A percentile compares a stretch with the other conserved stretches of the same genome.
Evolutionary conservation across 805 yeast species (phyloP).

Genomic region (Yueomyces sp.): DNA sequence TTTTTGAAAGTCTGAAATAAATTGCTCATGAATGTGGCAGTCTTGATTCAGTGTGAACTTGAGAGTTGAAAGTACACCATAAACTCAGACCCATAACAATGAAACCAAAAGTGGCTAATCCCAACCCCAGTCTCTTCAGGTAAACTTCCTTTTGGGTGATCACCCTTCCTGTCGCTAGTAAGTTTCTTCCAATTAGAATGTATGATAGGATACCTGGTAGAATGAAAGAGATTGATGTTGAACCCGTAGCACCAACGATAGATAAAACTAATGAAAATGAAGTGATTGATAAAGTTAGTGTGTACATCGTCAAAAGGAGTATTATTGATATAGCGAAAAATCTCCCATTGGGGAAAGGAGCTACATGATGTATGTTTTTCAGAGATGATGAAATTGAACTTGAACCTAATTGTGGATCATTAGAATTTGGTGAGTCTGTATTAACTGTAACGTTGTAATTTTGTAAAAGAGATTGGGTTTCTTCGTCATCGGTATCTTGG

Average conservation of each 20-base stretch:
- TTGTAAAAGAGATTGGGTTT: slow-evolving; percentile 2
- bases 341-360: slow-evolving; percentile 11
- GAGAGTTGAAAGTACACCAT: not conserved
- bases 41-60: too few species aligned
- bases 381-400: not conserved
- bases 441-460: not conserved
- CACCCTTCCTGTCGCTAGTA: slow-evolving; percentile 18
- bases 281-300: slow-evolving; percentile 48
- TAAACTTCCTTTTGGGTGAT: slow-evolving; percentile 17
- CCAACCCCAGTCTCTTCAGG: slow-evolving; percentile 36
- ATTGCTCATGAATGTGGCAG: too few species aligned
- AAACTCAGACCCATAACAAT: slow-evolving; percentile 45
- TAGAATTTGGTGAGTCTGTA: not conserved
- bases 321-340: slow-evolving; percentile 30
- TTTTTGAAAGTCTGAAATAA: too few species aligned
- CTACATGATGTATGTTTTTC: slow-evolving; percentile 5
- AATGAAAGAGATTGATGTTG: slow-evolving; percentile 82
- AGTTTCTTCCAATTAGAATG: slow-evolving; percentile 38
- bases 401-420: slow-evolving; percentile 1
- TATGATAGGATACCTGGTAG: slow-evolving; percentile 82
- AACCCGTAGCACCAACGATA: slow-evolving; percentile 86
- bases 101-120: slow-evolving; percentile 54
- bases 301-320: slow-evolving; percentile 38
- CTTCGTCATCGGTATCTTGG: slow-evolving; percentile 3
- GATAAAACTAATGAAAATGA: slow-evolving; percentile 77